These are phyloP conservation scores for Asterochloris erici DNA, from an alignment of 139 green algal genomes.

Conservation along the genomic window DNA sequence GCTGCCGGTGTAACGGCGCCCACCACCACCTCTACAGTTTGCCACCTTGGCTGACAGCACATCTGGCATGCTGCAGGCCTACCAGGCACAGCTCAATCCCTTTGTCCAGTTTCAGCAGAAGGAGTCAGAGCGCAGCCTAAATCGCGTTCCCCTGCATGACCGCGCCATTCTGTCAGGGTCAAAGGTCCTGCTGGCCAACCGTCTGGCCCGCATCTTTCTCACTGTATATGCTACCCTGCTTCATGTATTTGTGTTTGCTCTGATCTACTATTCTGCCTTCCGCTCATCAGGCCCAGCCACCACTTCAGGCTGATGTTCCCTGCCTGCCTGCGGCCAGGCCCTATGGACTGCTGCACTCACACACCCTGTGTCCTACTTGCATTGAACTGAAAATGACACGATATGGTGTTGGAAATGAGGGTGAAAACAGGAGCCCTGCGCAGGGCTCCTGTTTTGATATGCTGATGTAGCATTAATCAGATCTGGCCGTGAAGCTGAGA, in stretches of 20 bases:
- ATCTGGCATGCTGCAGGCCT: slow-evolving; percentile 18
- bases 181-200: slow-evolving; percentile 31
- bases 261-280: slow-evolving; percentile 36
- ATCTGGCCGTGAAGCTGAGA: too few relatives aligned
- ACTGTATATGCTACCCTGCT: slow-evolving; percentile 44
- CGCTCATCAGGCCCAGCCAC: too few relatives aligned
- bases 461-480: too few relatives aligned
- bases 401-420: too few relatives aligned
- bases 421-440: too few relatives aligned
- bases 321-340: too few relatives aligned
- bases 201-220: slow-evolving; percentile 39
- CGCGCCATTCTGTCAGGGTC: slow-evolving; percentile 12
- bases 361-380: too few relatives aligned
- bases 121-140: slow-evolving; percentile 33
- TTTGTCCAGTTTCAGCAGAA: slow-evolving; percentile 52
- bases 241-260: slow-evolving; percentile 47
- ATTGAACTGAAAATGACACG: too few relatives aligned
- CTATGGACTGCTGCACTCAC: too few relatives aligned
- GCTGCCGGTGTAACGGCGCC: too few relatives aligned
- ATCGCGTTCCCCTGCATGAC: slow-evolving; percentile 25
- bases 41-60: background rate
- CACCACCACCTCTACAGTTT: background rate
- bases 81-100: slow-evolving; percentile 53
- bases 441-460: too few relatives aligned
- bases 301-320: too few relatives aligned